Conservation (phyloP, 345 rosid species). For the Gossypium mustelinum region DNA sequence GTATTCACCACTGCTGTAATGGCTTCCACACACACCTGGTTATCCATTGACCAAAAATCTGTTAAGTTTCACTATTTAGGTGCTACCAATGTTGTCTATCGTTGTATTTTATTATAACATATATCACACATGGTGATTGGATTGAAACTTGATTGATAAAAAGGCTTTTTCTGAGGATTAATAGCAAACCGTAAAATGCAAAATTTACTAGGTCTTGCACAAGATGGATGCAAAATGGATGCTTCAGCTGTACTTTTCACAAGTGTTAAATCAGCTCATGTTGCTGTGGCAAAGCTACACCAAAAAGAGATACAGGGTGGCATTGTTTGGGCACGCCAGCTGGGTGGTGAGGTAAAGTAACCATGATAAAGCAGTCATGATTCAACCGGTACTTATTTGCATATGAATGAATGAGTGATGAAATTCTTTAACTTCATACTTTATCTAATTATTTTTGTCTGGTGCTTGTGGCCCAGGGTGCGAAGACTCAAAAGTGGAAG, state of each 20-base stretch:
- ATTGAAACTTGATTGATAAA: not conserved
- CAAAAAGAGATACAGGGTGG: slow-evolving; percentile 63
- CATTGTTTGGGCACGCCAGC: slow-evolving; percentile 86
- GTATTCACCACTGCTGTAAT: no score
- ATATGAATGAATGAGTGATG: not conserved
- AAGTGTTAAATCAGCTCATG: slow-evolving; percentile 74
- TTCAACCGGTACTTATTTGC: not conserved
- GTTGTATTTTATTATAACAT: slow-evolving; percentile 1
- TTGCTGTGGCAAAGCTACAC: slow-evolving; percentile 56
- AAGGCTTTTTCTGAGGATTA: not conserved
- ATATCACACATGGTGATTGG: not conserved
- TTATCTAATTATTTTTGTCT: slow-evolving; percentile 10
- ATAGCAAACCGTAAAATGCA: not conserved
- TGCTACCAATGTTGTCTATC: not conserved
- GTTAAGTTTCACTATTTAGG: not conserved
- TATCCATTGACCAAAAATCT: not conserved
- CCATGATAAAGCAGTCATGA: not conserved
- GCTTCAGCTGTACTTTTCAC: slow-evolving; percentile 84
- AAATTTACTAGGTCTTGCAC: slow-evolving; percentile 63
- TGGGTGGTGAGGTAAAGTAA: slow-evolving; percentile 85
- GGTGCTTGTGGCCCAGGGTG: slow-evolving; percentile 51
- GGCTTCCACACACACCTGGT: no score
- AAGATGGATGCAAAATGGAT: slow-evolving; percentile 82
- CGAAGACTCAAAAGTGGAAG: slow-evolving; percentile 97
- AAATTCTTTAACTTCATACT: not conserved